Base-by-base conservation (phyloP, 2,329 filamentous ascomycete genomes). In the Colletotrichum chrysophilum region DNA sequence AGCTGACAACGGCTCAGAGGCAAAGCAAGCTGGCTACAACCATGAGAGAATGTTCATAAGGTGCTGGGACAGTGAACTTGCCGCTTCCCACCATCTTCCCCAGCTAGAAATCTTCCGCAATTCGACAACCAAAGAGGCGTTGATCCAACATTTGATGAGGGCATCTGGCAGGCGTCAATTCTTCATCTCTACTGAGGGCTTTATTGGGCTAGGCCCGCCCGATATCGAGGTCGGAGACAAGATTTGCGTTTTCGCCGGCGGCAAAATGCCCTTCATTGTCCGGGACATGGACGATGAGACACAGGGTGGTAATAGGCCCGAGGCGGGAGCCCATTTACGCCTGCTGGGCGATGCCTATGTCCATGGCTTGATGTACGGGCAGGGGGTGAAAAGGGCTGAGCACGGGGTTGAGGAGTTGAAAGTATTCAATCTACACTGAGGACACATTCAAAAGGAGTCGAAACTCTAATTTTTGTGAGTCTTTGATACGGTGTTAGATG, bases 361-460 rank as follows among this genome's bases (percentile, higher is more conserved):
- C 0, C 43, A 48, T 48, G 43, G n/a, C 0, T 48, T 48, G 43
- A 48, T 48, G 43, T 48, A 48, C n/a, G n/a, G 43, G 43, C 43
- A 48, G n/a, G 43, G 0, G 0, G 10, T 48, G n/a, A 2, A 0
- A 0, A 21, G 5, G 3, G 43, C 21, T 13, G 43, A 48, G 43
- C n/a, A 7, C n/a, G 43, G 43, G 13, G 10, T 21, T 21, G n/a
- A 48, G 43, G n/a, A 48, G n/a, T 13, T 13, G n/a, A 0, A 21
- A 2, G n/a, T 48, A 0, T 48, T 48, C n/a, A 7, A 48, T 10
- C 43, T 48, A 12, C 10, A 48, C 18, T 48, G 18, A 48, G 2
- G 8, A 30, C 26, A 28, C 26, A 28, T 28, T 28, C 26, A 28
- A 28, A 28, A 7, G 26, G 5, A 28, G 7, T 5, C 2, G 26